phyloP scores from a whole-genome alignment of 2,329 filamentous ascomycete species.

The Epichloe coenophiala region DNA sequence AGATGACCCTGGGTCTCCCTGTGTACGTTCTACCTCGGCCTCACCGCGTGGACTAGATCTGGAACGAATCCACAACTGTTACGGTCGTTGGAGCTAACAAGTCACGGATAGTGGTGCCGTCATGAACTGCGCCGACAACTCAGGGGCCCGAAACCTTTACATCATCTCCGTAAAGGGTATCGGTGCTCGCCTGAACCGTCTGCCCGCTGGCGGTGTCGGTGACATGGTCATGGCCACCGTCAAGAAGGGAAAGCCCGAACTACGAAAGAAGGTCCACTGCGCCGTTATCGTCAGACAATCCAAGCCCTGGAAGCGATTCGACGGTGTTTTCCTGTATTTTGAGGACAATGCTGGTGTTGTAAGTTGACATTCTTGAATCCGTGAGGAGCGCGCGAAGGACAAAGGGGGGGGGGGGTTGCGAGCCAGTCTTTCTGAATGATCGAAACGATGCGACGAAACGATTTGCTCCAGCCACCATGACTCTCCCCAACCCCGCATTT shows the following conservation, averaged over 20 bases:
- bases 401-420: too few relatives aligned
- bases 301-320: constrained; percentile 98
- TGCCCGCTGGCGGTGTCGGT: constrained; percentile 93
- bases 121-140: constrained; percentile 99
- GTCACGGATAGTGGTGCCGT: constrained; percentile 66
- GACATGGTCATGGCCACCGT: constrained; percentile 99
- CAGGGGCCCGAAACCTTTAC: constrained; percentile 95
- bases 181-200: constrained; percentile 91
- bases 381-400: background rate
- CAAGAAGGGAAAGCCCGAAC: constrained; percentile 99
- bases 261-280: constrained; percentile 99
- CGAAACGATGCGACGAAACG: background rate
- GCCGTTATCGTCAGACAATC: constrained; percentile 97
- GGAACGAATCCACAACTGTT: background rate
- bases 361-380: constrained; percentile 29
- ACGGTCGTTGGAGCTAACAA: background rate
- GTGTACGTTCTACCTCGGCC: constrained; percentile 53
- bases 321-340: constrained; percentile 99
- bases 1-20: constrained; percentile 99
- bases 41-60: constrained; percentile 2
- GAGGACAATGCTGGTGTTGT: constrained; percentile 99
- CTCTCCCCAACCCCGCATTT: background rate
- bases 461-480: background rate
- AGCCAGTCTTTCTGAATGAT: background rate
- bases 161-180: constrained; percentile 99